These are phyloP conservation scores for Rickenella mellea DNA, from an alignment of 768 basidiomycete species.

Conservation along the genomic window DNA sequence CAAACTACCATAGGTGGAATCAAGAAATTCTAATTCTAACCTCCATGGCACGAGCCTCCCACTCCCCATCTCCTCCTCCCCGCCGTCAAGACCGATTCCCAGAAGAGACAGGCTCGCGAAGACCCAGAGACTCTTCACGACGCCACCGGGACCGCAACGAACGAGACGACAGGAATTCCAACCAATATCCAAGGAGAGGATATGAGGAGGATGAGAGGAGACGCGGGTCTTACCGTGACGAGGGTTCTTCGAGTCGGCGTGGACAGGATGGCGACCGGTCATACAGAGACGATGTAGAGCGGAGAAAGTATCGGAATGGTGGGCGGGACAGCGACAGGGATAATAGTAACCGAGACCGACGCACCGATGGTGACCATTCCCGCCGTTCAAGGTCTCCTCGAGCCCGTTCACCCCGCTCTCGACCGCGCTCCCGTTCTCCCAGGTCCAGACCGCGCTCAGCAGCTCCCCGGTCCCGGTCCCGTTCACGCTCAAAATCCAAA, in stretches of 20 bases:
- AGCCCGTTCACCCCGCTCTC: slow-evolving; percentile 6
- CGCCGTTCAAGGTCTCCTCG: slow-evolving; percentile 2
- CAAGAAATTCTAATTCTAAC: background rate
- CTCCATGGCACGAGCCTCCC: background rate
- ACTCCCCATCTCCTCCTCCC: background rate
- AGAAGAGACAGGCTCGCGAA: background rate
- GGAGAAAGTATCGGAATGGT: background rate
- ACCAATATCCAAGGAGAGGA: slow-evolving; percentile 6
- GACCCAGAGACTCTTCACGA: background rate
- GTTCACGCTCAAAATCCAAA: slow-evolving; percentile 22
- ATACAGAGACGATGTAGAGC: background rate
- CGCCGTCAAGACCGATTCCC: background rate
- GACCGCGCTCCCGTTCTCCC: slow-evolving; percentile 23
- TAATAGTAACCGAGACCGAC: slow-evolving; percentile 5
- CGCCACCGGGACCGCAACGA: background rate
- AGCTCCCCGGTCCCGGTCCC: slow-evolving; percentile 41
- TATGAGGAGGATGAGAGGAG: slow-evolving; percentile 5
- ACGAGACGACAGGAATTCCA: slow-evolving; percentile 2
- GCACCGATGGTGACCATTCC: background rate
- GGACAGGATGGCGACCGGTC: no score
- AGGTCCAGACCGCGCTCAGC: no score
- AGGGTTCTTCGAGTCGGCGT: background rate
- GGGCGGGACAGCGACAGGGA: slow-evolving; percentile 3
- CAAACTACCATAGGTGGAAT: background rate
- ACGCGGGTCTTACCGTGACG: slow-evolving; percentile 6